Evolutionary conservation across 2,329 filamentous ascomycete species (phyloP).

Genomic region (Penicillium expansum): DNA sequence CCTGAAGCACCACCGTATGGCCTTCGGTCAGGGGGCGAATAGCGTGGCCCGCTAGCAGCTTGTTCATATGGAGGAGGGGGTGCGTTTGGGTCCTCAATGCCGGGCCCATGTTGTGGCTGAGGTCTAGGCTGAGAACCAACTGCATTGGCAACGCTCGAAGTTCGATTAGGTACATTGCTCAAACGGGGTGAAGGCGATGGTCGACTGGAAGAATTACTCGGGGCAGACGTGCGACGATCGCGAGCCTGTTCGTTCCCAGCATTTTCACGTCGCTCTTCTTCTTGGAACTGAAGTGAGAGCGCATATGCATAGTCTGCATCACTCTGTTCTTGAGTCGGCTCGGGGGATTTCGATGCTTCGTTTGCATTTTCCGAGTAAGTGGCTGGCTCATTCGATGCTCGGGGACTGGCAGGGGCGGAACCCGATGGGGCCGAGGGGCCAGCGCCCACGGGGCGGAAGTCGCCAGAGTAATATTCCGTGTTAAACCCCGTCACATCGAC

Average conservation of each 20-base stretch:
- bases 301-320: slow-evolving; percentile 76
- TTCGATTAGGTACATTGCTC: slow-evolving; percentile 15
- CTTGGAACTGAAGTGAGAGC: slow-evolving; percentile 85
- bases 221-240: slow-evolving; percentile 21
- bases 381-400: slow-evolving; percentile 27
- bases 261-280: slow-evolving; percentile 75
- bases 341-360: slow-evolving; percentile 14
- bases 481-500: slow-evolving; percentile 81
- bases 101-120: slow-evolving; percentile 19
- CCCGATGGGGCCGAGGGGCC: slow-evolving; percentile 32
- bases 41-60: slow-evolving; percentile 56
- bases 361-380: slow-evolving; percentile 4
- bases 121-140: slow-evolving; percentile 10
- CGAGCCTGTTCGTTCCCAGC: slow-evolving; percentile 39
- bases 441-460: slow-evolving; percentile 81
- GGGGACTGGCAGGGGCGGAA: slow-evolving; percentile 30
- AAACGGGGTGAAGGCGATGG: slow-evolving; percentile 12
- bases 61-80: slow-evolving; percentile 67
- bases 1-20: slow-evolving; percentile 29
- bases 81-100: slow-evolving; percentile 47
- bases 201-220: slow-evolving; percentile 17
- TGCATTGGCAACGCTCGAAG: slow-evolving; percentile 24
- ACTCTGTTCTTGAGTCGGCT: slow-evolving; percentile 63
- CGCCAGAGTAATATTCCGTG: slow-evolving; percentile 82
- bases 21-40: slow-evolving; percentile 50